Conservation (phyloP, 2,329 filamentous ascomycete genomes). For the Onygenales sp. region DNA sequence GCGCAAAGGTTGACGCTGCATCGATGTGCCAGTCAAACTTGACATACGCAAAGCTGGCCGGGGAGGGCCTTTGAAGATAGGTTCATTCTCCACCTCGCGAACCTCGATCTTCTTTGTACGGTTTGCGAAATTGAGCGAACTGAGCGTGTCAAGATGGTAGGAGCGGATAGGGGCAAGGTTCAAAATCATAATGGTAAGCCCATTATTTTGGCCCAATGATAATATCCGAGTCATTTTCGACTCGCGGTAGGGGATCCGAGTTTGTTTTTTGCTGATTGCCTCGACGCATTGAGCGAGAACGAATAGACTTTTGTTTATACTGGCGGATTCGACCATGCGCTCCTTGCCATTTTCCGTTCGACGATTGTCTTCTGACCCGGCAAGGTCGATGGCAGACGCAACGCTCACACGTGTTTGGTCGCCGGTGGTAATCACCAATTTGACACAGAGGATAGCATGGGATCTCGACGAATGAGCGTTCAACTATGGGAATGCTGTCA, state of each 20-base stretch:
- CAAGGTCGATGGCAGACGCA: conserved; percentile 87
- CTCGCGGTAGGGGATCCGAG: conserved; percentile 81
- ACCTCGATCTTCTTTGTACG: conserved; percentile 94
- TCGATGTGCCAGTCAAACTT: conserved; percentile 32
- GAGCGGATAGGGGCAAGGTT: conserved; percentile 86
- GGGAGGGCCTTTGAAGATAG: conserved; percentile 70
- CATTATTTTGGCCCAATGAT: conserved; percentile 86
- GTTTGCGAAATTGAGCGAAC: conserved; percentile 89
- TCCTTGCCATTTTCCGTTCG: conserved; percentile 91
- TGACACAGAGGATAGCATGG: conserved; percentile 85
- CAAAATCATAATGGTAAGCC: conserved; percentile 91
- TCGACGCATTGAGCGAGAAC: conserved; percentile 92
- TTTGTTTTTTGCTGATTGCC: conserved; percentile 68
- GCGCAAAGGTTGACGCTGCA: conserved; percentile 65
- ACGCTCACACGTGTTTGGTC: conserved; percentile 65
- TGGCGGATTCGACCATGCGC: conserved; percentile 84
- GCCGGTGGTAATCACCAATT: conserved; percentile 66
- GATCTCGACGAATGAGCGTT: conserved; percentile 86
- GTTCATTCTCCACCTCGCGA: conserved; percentile 89
- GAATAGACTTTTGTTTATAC: conserved; percentile 96
- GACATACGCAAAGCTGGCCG: conserved; percentile 36
- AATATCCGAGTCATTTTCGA: conserved; percentile 96
- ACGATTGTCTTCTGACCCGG: conserved; percentile 90
- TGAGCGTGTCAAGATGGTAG: conserved; percentile 88
- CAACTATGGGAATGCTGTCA: conserved; percentile 39